A percentile compares a stretch with the other conserved stretches of the same genome.
Conservation (phyloP, 2,329 filamentous ascomycete genomes). For the Microsporum audouinii region DNA sequence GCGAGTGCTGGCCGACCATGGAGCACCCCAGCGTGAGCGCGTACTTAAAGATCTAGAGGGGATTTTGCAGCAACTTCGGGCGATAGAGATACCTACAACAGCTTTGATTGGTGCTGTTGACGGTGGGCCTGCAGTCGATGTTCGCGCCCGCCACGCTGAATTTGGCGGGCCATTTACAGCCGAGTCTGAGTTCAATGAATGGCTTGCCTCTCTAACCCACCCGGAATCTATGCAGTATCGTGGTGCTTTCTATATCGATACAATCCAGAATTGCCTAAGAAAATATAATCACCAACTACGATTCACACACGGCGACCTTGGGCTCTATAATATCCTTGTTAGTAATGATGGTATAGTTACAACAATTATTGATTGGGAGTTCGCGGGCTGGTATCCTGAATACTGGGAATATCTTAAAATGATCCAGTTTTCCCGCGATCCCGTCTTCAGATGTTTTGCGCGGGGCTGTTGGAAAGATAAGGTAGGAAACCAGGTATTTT, state of each 20-base stretch:
- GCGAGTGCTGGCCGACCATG: constrained; percentile 14
- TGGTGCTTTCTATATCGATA: constrained; percentile 11
- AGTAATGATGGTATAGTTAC: constrained; percentile 7
- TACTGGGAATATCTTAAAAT: constrained; percentile 29
- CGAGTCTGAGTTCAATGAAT: constrained; percentile 18
- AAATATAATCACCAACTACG: constrained; percentile 17
- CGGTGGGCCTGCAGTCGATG: constrained; percentile 16
- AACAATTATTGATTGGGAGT: constrained; percentile 30
- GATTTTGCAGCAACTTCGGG: constrained; percentile 19
- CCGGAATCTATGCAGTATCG: constrained; percentile 14
- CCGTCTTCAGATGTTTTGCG: constrained; percentile 11
- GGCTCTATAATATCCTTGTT: constrained; percentile 22
- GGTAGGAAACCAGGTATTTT: constrained; percentile 8
- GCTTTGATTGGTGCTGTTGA: constrained; percentile 10
- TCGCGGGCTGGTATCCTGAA: constrained; percentile 28
- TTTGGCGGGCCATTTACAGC: constrained; percentile 19
- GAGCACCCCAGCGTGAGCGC: constrained; percentile 12
- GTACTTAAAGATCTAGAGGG: constrained; percentile 15
- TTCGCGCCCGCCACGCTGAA: constrained; percentile 13
- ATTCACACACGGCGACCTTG: constrained; percentile 23
- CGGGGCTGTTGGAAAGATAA: constrained; percentile 11
- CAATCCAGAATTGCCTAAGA: constrained; percentile 8
- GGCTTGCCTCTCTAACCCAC: constrained; percentile 14
- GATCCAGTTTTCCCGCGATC: constrained; percentile 13
- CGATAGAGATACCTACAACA: constrained; percentile 14